Percentiles rank a stretch among this genome's conserved stretches.
phyloP scores from a whole-genome alignment of 768 basidiomycete species.

The Vararia minispora region DNA sequence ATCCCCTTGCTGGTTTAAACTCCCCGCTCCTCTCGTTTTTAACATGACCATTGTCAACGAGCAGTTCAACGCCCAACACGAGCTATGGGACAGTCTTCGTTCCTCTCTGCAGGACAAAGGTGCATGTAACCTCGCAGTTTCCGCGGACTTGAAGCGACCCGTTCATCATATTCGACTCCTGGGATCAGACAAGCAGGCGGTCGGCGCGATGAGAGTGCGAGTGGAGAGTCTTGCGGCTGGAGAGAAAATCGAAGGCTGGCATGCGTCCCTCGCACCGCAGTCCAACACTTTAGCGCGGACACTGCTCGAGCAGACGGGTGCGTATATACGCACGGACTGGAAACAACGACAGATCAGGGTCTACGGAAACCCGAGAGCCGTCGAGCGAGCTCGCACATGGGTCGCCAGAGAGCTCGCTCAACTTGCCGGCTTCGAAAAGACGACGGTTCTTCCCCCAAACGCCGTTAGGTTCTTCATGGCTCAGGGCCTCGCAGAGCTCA shows the following conservation, averaged over 20 bases:
- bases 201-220: constrained; percentile 48
- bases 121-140: constrained; percentile 25
- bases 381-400: constrained; percentile 31
- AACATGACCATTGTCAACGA: neutral
- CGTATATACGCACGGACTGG: constrained; percentile 35
- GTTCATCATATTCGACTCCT: constrained; percentile 34
- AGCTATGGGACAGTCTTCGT: constrained; percentile 17
- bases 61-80: neutral
- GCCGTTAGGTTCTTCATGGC: constrained; percentile 40
- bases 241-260: constrained; percentile 40
- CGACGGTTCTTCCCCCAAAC: constrained; percentile 25
- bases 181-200: constrained; percentile 40
- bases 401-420: constrained; percentile 38
- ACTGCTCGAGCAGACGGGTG: constrained; percentile 26
- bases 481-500: constrained; percentile 36
- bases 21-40: neutral
- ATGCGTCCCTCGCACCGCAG: constrained; percentile 26
- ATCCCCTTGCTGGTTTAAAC: neutral
- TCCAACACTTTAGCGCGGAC: constrained; percentile 26
- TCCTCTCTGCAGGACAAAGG: constrained; percentile 25
- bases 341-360: constrained; percentile 32
- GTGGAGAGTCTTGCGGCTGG: constrained; percentile 44
- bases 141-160: constrained; percentile 12
- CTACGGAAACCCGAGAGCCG: constrained; percentile 29
- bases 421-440: constrained; percentile 32